These are phyloP conservation scores for Pogostemon cablin DNA, from an alignment of 257 asterid genomes.

Conservation along the genomic window DNA sequence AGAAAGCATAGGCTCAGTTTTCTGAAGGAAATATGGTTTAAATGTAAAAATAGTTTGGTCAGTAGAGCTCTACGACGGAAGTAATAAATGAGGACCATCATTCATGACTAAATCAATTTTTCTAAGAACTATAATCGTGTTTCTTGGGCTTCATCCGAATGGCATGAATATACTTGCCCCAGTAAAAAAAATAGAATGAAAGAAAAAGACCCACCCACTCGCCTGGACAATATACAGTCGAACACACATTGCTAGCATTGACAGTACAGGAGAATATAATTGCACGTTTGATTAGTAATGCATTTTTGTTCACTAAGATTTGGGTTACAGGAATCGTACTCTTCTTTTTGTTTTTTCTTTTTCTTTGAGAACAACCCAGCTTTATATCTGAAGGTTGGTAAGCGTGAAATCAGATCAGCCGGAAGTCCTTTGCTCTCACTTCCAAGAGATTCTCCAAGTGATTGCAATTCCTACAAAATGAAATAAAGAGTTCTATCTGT, in stretches of 20 bases:
- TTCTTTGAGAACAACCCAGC: constrained; percentile 58
- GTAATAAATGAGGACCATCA: too few relatives aligned
- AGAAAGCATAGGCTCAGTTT: too few relatives aligned
- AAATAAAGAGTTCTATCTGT: background rate
- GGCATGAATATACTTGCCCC: background rate
- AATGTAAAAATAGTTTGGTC: too few relatives aligned
- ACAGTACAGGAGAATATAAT: background rate
- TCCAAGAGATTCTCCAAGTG: constrained; percentile 79
- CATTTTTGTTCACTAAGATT: background rate
- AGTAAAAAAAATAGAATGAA: too few relatives aligned
- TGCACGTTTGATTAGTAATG: constrained; percentile 13
- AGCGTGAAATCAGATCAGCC: constrained; percentile 61
- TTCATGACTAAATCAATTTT: too few relatives aligned
- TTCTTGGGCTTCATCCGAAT: background rate
- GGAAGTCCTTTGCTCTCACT: constrained; percentile 76
- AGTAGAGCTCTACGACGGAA: too few relatives aligned
- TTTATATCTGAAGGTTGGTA: constrained; percentile 78
- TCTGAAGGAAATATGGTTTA: too few relatives aligned
- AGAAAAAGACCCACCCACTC: too few relatives aligned
- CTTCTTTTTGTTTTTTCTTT: constrained; percentile 48
- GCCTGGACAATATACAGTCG: too few relatives aligned
- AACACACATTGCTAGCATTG: constrained; percentile 4
- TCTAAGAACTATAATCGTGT: too few relatives aligned
- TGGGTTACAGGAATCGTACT: constrained; percentile 39
- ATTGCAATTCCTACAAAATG: constrained; percentile 67